Conservation (phyloP, 106 monocot genomes). For the Dendrobium catenatum region DNA sequence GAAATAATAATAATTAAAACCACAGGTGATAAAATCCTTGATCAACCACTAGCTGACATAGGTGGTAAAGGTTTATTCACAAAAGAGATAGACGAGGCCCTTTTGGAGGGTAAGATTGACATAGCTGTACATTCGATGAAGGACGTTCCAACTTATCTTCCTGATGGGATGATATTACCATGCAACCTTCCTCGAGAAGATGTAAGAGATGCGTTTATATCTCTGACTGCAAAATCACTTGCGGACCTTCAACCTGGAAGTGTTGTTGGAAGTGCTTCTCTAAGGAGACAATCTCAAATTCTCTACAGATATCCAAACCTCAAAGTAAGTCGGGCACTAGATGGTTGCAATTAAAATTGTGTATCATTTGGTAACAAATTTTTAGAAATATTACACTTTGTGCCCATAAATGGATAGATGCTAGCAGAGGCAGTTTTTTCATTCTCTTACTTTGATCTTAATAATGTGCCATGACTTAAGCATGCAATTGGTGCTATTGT, state of each 20-base stretch:
- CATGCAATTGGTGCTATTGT: too few relatives aligned
- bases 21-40: conserved; percentile 88
- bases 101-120: conserved; percentile 76
- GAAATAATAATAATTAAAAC: conserved; percentile 91
- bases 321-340: conserved; percentile 39
- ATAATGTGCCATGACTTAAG: background rate
- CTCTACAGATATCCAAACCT: conserved; percentile 81
- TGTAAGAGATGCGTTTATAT: conserved; percentile 92
- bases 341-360: background rate
- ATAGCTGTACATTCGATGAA: conserved; percentile 99
- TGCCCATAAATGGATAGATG: background rate
- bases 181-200: conserved; percentile 96
- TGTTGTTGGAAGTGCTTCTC: conserved; percentile 89
- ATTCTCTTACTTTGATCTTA: background rate
- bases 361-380: background rate
- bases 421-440: background rate
- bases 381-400: background rate
- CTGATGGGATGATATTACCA: conserved; percentile 76
- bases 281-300: conserved; percentile 92
- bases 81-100: conserved; percentile 97
- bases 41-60: conserved; percentile 93
- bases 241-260: conserved; percentile 88
- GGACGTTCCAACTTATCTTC: conserved; percentile 96
- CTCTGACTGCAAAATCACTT: conserved; percentile 65
- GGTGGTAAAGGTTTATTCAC: conserved; percentile 98